Percentiles rank a stretch among this genome's conserved stretches.
Conservation (phyloP, 257 asterid genomes). For the Solanum lycopersicoides region DNA sequence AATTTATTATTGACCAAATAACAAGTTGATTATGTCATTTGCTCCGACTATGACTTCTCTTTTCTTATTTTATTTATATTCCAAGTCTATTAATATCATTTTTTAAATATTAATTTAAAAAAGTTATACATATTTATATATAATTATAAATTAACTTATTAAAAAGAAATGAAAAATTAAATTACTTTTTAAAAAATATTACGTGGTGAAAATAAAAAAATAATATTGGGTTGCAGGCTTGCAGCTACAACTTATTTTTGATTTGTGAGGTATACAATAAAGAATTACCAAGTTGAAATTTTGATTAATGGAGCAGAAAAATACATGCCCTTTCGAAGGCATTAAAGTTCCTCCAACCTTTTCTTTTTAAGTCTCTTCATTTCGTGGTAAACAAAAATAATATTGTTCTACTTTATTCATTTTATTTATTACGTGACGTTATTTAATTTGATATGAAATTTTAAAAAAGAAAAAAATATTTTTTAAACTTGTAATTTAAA, state of each 20-base stretch:
- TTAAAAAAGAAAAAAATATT: rapidly evolving
- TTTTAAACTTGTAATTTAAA: too few species aligned
- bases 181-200: too few species aligned
- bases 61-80: background rate
- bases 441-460: too few species aligned
- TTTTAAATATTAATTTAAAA: background rate
- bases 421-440: too few species aligned
- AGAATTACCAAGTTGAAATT: background rate
- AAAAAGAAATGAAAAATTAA: too few species aligned
- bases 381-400: background rate
- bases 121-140: too few species aligned
- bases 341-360: background rate
- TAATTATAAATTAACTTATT: too few species aligned
- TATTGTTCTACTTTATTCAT: too few species aligned
- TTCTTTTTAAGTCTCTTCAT: background rate
- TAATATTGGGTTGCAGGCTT: too few species aligned
- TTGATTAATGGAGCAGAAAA: background rate
- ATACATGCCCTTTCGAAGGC: background rate
- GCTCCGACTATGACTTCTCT: background rate
- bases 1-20: background rate
- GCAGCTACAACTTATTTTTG: background rate
- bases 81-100: background rate
- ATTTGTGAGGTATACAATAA: background rate
- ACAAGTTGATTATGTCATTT: background rate
- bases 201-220: too few species aligned